Conservation (phyloP, 306 rosid species). For the Lathyrus oleraceus region DNA sequence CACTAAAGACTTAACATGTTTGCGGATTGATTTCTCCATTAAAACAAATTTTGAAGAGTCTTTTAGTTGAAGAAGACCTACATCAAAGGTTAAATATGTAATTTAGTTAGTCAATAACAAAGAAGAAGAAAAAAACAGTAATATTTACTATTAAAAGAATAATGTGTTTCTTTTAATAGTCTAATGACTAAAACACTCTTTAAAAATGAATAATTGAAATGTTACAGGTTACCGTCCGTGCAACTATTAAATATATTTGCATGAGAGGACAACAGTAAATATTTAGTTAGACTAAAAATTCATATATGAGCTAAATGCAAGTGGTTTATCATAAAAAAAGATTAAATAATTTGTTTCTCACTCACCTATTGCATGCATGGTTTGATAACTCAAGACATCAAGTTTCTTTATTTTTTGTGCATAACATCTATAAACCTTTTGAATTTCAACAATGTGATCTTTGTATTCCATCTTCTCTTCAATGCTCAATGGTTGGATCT, state of each 20-base stretch:
- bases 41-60: slow-evolving; percentile 48
- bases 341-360: slow-evolving; percentile 37
- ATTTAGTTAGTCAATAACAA: slow-evolving; percentile 16
- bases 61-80: slow-evolving; percentile 76
- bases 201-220: too few relatives aligned
- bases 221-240: too few relatives aligned
- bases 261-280: too few relatives aligned
- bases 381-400: slow-evolving; percentile 75
- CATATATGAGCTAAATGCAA: not conserved
- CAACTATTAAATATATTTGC: too few relatives aligned
- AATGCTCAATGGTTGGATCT: slow-evolving; percentile 45
- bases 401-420: slow-evolving; percentile 73
- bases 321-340: not conserved
- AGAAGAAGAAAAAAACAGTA: too few relatives aligned
- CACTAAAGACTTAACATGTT: slow-evolving; percentile 43
- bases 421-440: slow-evolving; percentile 58
- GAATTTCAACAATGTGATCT: slow-evolving; percentile 67
- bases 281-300: too few relatives aligned
- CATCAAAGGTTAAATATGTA: slow-evolving; percentile 21
- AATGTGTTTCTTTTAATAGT: too few relatives aligned
- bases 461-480: slow-evolving; percentile 56
- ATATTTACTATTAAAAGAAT: too few relatives aligned
- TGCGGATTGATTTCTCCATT: slow-evolving; percentile 41
- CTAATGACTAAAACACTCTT: too few relatives aligned
- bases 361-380: slow-evolving; percentile 86